Conservation (phyloP, 169 alveolate species). For the Ophryocystis elektroscirrha region DNA sequence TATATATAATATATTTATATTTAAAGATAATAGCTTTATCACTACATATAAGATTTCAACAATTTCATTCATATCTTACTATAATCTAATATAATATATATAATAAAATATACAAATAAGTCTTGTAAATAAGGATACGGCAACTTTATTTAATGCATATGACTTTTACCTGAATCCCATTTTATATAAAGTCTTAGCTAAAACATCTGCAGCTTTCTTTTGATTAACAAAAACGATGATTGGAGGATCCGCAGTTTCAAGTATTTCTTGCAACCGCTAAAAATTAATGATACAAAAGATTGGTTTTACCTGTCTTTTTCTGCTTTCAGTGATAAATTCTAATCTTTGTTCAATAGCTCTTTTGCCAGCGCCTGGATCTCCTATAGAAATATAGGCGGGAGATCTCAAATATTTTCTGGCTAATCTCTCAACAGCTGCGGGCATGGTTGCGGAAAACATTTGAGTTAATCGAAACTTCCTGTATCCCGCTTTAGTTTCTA, state of each 20-base stretch:
- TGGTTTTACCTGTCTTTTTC: no score
- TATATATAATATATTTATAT: no score
- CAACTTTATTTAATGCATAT: background rate
- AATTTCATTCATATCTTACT: background rate
- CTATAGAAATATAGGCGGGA: slow-evolving; percentile 67
- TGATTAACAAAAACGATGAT: slow-evolving; percentile 54
- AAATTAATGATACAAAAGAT: no score
- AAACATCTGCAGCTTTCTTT: slow-evolving; percentile 66
- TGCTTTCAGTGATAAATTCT: slow-evolving; percentile 57
- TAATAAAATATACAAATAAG: background rate
- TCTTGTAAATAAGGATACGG: background rate
- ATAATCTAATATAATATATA: background rate
- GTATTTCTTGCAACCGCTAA: slow-evolving; percentile 27
- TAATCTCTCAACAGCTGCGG: slow-evolving; percentile 65
- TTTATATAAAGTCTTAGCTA: slow-evolving; percentile 43
- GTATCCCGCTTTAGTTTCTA: slow-evolving; percentile 57
- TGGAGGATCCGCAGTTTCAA: background rate
- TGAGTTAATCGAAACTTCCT: slow-evolving; percentile 56
- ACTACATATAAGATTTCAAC: background rate
- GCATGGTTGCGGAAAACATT: slow-evolving; percentile 88
- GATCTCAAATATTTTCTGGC: slow-evolving; percentile 60
- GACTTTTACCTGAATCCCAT: slow-evolving; percentile 32
- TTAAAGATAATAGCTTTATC: background rate
- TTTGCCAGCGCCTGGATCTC: slow-evolving; percentile 81
- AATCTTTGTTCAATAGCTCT: slow-evolving; percentile 63